A percentile compares a stretch with the other conserved stretches of the same genome.
Evolutionary conservation across 2,329 filamentous ascomycete genomes (phyloP).

Genomic region (Penicillium capsulatum): DNA sequence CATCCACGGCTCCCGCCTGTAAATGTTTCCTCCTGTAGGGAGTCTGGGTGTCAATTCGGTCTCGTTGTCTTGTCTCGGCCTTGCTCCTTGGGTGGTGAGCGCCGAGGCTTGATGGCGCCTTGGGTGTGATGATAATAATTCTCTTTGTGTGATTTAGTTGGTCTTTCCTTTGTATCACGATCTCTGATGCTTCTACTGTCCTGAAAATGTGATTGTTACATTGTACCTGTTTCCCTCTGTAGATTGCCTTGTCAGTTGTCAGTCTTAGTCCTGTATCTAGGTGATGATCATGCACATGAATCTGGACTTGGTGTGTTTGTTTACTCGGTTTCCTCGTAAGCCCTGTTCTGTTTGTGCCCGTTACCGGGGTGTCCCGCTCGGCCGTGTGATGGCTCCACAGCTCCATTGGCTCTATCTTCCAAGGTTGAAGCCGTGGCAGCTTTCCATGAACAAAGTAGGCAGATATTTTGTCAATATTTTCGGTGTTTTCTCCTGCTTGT

Average conservation of each 20-base stretch:
- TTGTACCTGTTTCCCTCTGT: constrained; percentile 5
- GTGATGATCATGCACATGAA: constrained; percentile 6
- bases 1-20: constrained; percentile 72
- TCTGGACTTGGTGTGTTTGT: neutral
- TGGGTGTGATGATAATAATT: constrained; percentile 12
- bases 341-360: neutral
- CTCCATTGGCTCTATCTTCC: no score
- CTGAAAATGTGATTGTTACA: constrained; percentile 19
- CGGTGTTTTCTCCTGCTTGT: no score
- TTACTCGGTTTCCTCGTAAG: neutral
- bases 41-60: constrained; percentile 3
- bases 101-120: constrained; percentile 7
- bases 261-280: constrained; percentile 10
- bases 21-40: constrained; percentile 30
- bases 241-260: neutral
- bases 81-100: neutral
- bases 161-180: constrained; percentile 26
- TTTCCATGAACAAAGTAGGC: no score
- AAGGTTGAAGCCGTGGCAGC: no score
- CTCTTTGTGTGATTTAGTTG: constrained; percentile 18
- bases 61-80: neutral
- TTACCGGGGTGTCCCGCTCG: neutral
- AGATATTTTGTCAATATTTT: no score
- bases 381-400: no score
- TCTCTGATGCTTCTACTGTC: constrained; percentile 12